Percentiles rank a stretch among this genome's conserved stretches.
These are phyloP conservation scores for Przewalskia tangutica DNA, from an alignment of 257 asterid genomes.

Conservation along the genomic window DNA sequence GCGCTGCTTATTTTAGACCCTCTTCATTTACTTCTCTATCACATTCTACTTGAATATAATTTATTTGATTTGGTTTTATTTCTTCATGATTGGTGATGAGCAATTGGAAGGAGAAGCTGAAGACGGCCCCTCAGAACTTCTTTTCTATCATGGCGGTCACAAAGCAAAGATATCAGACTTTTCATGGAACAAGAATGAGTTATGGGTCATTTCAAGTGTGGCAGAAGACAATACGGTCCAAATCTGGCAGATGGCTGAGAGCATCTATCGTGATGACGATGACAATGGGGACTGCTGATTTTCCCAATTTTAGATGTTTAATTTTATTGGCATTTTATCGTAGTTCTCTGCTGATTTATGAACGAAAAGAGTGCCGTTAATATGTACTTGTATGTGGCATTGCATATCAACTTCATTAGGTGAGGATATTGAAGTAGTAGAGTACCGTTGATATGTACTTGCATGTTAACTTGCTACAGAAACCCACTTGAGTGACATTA, in stretches of 20 bases:
- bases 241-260: slow-evolving; percentile 83
- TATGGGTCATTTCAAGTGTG: slow-evolving; percentile 93
- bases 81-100: slow-evolving; percentile 86
- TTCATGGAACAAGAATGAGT: slow-evolving; percentile 79
- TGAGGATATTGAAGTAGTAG: neutral
- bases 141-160: slow-evolving; percentile 95
- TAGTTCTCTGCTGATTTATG: neutral
- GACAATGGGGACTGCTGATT: slow-evolving; percentile 20
- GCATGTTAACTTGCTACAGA: neutral
- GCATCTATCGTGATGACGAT: slow-evolving; percentile 69
- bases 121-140: slow-evolving; percentile 95
- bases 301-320: neutral
- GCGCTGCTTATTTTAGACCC: neutral
- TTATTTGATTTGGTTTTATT: neutral
- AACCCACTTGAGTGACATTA: no score
- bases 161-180: slow-evolving; percentile 86
- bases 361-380: neutral
- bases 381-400: neutral
- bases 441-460: neutral
- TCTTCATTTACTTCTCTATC: neutral
- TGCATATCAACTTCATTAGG: neutral
- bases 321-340: neutral
- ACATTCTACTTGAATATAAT: neutral
- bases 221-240: slow-evolving; percentile 98
- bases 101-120: slow-evolving; percentile 98